phyloP scores from a whole-genome alignment of 257 asterid genomes.

The Hygrophila difformis region DNA sequence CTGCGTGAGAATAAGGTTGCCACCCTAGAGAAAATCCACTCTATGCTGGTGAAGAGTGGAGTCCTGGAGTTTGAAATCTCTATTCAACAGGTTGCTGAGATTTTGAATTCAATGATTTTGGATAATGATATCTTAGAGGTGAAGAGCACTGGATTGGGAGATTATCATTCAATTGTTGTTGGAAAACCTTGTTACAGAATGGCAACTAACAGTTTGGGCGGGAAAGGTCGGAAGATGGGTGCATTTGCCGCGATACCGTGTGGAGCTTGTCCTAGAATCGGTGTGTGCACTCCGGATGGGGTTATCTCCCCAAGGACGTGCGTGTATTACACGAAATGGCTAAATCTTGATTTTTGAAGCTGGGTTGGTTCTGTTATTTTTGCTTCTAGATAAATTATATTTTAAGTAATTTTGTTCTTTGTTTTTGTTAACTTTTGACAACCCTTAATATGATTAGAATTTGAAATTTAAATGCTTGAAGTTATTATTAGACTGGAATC shows the following conservation, averaged over 20 bases:
- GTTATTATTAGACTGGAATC: too few relatives aligned
- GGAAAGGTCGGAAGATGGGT: conserved; percentile 27
- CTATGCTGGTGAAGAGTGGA: conserved; percentile 12
- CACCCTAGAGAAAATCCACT: conserved; percentile 32
- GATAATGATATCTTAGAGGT: conserved; percentile 54
- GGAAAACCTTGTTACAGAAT: conserved; percentile 47
- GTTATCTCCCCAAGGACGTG: conserved; percentile 56
- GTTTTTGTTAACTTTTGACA: too few relatives aligned
- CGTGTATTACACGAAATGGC: conserved; percentile 56
- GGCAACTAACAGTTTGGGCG: conserved; percentile 21
- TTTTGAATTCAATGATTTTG: conserved; percentile 44
- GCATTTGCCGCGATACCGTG: conserved; percentile 66
- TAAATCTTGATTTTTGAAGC: conserved; percentile 35
- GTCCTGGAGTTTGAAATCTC: conserved; percentile 22
- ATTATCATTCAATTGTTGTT: conserved; percentile 36
- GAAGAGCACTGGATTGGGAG: conserved; percentile 72
- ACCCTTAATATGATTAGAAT: too few relatives aligned
- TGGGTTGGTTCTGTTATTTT: too few relatives aligned
- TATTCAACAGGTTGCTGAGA: conserved; percentile 28
- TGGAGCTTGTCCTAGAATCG: conserved; percentile 57
- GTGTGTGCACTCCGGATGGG: conserved; percentile 54
- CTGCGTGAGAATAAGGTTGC: conserved; percentile 29
- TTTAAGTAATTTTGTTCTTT: too few relatives aligned
- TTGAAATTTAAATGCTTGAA: too few relatives aligned
- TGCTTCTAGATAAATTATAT: too few relatives aligned